Conservation (phyloP, 2,329 filamentous ascomycete species). For the Talaromyces atroroseus region DNA sequence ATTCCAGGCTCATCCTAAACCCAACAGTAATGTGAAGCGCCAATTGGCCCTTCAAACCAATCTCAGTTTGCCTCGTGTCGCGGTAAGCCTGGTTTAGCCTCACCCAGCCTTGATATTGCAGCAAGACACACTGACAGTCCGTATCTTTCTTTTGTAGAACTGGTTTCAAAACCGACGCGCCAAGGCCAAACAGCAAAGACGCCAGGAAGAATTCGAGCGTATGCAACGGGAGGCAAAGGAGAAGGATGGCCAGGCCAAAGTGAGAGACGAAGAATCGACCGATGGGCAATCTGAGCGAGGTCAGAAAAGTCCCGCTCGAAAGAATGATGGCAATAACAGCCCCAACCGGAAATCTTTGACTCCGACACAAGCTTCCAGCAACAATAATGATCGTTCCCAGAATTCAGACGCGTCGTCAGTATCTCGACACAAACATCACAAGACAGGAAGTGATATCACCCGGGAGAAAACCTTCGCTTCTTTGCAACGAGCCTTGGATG, state of each 20-base stretch:
- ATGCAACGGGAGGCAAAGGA: slow-evolving; percentile 31
- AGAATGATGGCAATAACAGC: slow-evolving; percentile 5
- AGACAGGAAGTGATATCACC: slow-evolving; percentile 33
- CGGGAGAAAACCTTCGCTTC: slow-evolving; percentile 41
- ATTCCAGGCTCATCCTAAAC: slow-evolving; percentile 47
- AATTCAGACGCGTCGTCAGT: slow-evolving; percentile 15
- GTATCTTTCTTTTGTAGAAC: slow-evolving; percentile 33
- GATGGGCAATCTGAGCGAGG: slow-evolving; percentile 4
- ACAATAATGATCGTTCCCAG: slow-evolving; percentile 1
- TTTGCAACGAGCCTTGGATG: slow-evolving; percentile 40
- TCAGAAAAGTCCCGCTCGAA: slow-evolving; percentile 4
- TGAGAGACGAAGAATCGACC: slow-evolving; percentile 25
- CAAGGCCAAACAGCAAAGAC: slow-evolving; percentile 48
- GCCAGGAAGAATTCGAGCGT: slow-evolving; percentile 45
- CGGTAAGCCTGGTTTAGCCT: slow-evolving; percentile 33
- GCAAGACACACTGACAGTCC: slow-evolving; percentile 8
- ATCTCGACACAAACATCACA: slow-evolving; percentile 27
- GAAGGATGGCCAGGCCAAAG: slow-evolving; percentile 24
- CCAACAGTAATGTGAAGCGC: slow-evolving; percentile 46
- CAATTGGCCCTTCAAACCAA: slow-evolving; percentile 46
- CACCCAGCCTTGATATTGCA: not conserved
- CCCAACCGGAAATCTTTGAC: slow-evolving; percentile 15
- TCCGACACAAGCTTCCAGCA: slow-evolving; percentile 20
- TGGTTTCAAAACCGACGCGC: slow-evolving; percentile 51
- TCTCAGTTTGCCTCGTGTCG: slow-evolving; percentile 44